Conservation (phyloP, 495 filamentous ascomycete genomes). For the Stereocaulon alpinum region DNA sequence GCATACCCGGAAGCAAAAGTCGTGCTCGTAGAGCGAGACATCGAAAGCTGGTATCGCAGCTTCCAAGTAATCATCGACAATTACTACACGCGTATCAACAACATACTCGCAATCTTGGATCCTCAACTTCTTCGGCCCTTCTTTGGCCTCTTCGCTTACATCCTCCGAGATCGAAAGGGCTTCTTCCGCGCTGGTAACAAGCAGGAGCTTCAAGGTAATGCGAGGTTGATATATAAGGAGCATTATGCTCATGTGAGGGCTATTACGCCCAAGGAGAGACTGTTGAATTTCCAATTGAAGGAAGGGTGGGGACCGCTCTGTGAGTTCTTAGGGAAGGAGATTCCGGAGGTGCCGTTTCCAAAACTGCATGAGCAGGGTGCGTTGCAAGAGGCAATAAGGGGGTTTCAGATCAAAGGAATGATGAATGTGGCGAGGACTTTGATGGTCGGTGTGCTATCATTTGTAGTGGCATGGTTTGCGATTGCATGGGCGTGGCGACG, state of each 20-base stretch:
- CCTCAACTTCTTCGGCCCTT: conserved; percentile 2
- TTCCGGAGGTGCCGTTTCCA: conserved; percentile 36
- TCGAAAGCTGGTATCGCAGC: conserved; percentile 20
- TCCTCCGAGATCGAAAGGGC: conserved; percentile 1
- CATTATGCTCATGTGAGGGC: conserved; percentile 31
- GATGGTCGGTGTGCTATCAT: not conserved
- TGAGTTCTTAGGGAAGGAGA: conserved; percentile 34
- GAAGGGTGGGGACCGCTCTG: conserved; percentile 44
- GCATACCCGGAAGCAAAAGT: conserved; percentile 47
- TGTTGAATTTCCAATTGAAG: conserved; percentile 38
- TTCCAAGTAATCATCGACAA: conserved; percentile 15
- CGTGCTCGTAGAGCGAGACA: conserved; percentile 37
- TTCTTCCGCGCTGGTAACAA: conserved; percentile 9
- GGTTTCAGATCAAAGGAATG: not conserved
- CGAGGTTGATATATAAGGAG: conserved; percentile 20
- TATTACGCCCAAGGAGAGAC: conserved; percentile 32
- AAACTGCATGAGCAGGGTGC: conserved; percentile 26
- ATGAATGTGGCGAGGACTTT: not conserved
- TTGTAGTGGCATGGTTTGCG: not conserved
- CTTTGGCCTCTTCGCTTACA: not conserved
- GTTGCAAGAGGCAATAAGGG: conserved; percentile 10
- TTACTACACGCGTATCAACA: not conserved
- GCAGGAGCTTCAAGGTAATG: conserved; percentile 14
- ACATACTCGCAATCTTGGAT: conserved; percentile 10
- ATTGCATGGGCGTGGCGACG: not conserved